A percentile compares a stretch with the other conserved stretches of the same genome.
These are phyloP conservation scores for Daldinia decipiens DNA, from an alignment of 495 filamentous ascomycete genomes.

Conservation along the genomic window DNA sequence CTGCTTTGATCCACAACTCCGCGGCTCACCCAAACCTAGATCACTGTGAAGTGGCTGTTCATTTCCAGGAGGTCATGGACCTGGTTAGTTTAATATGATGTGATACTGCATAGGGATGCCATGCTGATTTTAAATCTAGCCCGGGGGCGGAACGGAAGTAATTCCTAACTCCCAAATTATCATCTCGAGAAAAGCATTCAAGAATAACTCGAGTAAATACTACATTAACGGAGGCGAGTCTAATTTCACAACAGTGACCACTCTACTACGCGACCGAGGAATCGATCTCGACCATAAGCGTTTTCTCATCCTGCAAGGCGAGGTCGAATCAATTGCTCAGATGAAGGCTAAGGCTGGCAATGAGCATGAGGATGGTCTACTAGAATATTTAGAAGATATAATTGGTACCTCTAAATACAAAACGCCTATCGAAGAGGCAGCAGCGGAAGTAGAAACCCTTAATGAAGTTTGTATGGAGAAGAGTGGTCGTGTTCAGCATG, in stretches of 20 bases:
- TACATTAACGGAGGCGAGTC: conserved; percentile 91
- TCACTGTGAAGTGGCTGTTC: conserved; percentile 93
- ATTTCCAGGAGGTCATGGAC: conserved; percentile 95
- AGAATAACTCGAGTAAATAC: conserved; percentile 97
- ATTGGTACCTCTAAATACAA: conserved; percentile 99
- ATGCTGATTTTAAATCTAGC: conserved; percentile 51
- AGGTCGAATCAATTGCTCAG: conserved; percentile 98
- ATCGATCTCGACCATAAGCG: conserved; percentile 98
- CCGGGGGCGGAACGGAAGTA: conserved; percentile 74
- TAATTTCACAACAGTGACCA: conserved; percentile 90
- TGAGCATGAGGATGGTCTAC: conserved; percentile 93
- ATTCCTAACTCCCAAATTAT: conserved; percentile 85
- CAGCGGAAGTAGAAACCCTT: conserved; percentile 84
- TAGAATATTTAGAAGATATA: conserved; percentile 98
- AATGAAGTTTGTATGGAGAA: conserved; percentile 97
- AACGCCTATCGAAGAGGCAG: conserved; percentile 92
- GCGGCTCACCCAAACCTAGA: conserved; percentile 84
- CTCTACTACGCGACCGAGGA: conserved; percentile 85
- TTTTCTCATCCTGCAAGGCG: conserved; percentile 95
- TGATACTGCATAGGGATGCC: neutral
- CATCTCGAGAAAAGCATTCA: conserved; percentile 92
- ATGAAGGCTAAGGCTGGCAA: conserved; percentile 97
- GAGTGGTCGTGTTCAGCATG: conserved; percentile 91
- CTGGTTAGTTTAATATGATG: conserved; percentile 52
- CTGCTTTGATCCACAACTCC: conserved; percentile 96